phyloP scores from a whole-genome alignment of 202 grass and related monocot species.

The Bolboschoenoplectus hybrid region DNA sequence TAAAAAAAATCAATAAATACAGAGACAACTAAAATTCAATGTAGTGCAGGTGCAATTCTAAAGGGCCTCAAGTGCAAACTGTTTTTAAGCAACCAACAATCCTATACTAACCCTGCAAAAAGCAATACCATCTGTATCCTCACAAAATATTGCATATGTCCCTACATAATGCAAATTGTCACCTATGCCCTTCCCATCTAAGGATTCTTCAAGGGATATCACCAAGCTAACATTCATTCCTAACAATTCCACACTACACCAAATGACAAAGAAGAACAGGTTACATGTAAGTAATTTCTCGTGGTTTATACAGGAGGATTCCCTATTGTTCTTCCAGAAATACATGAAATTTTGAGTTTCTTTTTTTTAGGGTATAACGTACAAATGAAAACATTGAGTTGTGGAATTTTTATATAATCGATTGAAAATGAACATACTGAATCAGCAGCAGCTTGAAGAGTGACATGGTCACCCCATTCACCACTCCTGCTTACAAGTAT shows the following conservation, averaged over 20 bases:
- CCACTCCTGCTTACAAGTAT: conserved; percentile 55
- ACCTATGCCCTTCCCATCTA: not conserved
- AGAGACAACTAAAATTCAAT: not conserved
- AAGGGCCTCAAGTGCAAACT: not conserved
- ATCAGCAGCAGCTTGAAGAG: conserved; percentile 92
- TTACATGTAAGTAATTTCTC: not conserved
- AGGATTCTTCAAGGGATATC: not conserved
- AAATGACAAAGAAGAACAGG: not conserved
- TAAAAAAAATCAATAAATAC: not conserved
- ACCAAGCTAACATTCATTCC: not conserved
- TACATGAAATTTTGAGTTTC: not conserved
- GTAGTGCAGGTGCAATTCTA: not conserved
- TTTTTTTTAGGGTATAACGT: not conserved
- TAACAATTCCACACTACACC: not conserved
- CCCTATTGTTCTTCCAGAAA: not conserved
- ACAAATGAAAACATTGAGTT: not conserved
- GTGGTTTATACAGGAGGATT: not conserved
- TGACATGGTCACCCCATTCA: conserved; percentile 97
- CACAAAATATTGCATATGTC: not conserved
- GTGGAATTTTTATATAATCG: not conserved
- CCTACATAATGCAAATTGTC: conserved; percentile 10
- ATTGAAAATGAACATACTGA: conserved; percentile 56
- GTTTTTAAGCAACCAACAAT: not conserved
- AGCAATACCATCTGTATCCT: not conserved
- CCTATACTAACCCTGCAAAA: not conserved